Percentiles rank a stretch among this genome's conserved stretches.
These are phyloP conservation scores for Zymoseptoria crescenta DNA, from an alignment of 2,329 filamentous ascomycete genomes.

Conservation along the genomic window DNA sequence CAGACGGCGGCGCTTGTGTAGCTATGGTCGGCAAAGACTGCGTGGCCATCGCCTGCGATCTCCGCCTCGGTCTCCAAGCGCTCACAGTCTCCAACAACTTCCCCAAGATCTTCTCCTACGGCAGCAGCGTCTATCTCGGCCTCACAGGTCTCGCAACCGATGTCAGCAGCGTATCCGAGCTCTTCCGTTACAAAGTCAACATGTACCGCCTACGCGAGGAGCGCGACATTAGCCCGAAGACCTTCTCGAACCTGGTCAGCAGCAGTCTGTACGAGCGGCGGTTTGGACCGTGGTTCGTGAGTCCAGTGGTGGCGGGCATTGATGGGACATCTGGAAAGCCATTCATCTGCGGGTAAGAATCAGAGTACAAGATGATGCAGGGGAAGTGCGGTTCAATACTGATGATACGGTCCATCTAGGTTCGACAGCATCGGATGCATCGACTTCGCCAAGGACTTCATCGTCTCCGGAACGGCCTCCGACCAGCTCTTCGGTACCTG, in stretches of 20 bases:
- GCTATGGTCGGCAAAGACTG: slow-evolving; percentile 99
- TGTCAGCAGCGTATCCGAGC: slow-evolving; percentile 85
- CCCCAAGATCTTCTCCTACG: slow-evolving; percentile 98
- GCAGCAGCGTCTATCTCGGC: slow-evolving; percentile 81
- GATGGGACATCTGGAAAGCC: slow-evolving; percentile 90
- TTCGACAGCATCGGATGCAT: slow-evolving; percentile 99
- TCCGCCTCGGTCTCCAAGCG: slow-evolving; percentile 91
- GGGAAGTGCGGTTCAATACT: neutral
- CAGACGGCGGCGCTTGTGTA: slow-evolving; percentile 85
- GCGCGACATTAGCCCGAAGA: slow-evolving; percentile 87
- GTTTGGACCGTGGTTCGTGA: slow-evolving; percentile 95
- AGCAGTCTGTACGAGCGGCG: slow-evolving; percentile 87
- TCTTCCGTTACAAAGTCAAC: slow-evolving; percentile 99
- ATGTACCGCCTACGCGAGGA: slow-evolving; percentile 99
- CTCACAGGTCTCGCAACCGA: slow-evolving; percentile 95
- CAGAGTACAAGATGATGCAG: neutral
- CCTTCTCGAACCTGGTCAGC: slow-evolving; percentile 92
- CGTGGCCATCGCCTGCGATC: slow-evolving; percentile 97
- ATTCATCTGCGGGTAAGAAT: slow-evolving; percentile 74
- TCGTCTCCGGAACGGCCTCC: slow-evolving; percentile 89
- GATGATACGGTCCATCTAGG: slow-evolving; percentile 9
- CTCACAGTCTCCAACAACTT: slow-evolving; percentile 99
- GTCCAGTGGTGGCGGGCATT: slow-evolving; percentile 87
- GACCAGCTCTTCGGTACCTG: slow-evolving; percentile 99
- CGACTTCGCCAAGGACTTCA: slow-evolving; percentile 99